phyloP scores from a whole-genome alignment of 1,284 basidiomycete species.

The Pseudozyma pruni region DNA sequence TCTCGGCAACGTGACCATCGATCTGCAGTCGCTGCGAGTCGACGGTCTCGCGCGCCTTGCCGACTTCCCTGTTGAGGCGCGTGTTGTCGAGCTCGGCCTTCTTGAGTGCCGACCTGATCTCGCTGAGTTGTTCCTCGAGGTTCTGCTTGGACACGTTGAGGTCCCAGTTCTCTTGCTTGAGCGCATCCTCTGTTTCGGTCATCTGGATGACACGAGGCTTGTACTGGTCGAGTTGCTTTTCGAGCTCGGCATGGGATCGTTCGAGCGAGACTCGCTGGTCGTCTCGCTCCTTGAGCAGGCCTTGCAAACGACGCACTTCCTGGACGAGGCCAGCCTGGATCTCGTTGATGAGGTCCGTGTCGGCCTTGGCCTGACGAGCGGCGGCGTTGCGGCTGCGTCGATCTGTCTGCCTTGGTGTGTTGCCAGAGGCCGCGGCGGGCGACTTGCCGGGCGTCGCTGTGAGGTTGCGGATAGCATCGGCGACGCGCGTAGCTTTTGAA shows the following conservation, averaged over 20 bases:
- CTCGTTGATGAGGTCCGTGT: constrained; percentile 59
- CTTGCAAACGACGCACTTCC: constrained; percentile 57
- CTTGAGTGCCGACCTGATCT: constrained; percentile 76
- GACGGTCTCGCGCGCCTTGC: constrained; percentile 78
- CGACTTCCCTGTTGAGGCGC: constrained; percentile 80
- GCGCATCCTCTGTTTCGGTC: constrained; percentile 72
- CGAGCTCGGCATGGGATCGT: constrained; percentile 46
- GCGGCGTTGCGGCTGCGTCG: constrained; percentile 57
- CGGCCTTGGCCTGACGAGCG: constrained; percentile 52
- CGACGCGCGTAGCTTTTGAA: constrained; percentile 43
- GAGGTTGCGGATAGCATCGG: constrained; percentile 42
- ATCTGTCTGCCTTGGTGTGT: constrained; percentile 48
- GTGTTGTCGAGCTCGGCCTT: constrained; percentile 85
- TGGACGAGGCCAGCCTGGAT: constrained; percentile 58
- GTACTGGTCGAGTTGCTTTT: constrained; percentile 59
- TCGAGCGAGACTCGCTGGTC: constrained; percentile 48
- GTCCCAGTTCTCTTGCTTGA: constrained; percentile 98
- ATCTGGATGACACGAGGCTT: constrained; percentile 58
- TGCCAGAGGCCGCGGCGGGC: constrained; percentile 23
- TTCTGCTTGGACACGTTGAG: constrained; percentile 93
- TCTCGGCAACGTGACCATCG: constrained; percentile 77
- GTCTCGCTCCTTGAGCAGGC: constrained; percentile 56
- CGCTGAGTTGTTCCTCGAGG: constrained; percentile 77
- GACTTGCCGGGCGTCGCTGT: constrained; percentile 42
- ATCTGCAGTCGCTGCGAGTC: constrained; percentile 88